Base-by-base conservation (phyloP, 306 rosid species). In the Lotus japonicus region DNA sequence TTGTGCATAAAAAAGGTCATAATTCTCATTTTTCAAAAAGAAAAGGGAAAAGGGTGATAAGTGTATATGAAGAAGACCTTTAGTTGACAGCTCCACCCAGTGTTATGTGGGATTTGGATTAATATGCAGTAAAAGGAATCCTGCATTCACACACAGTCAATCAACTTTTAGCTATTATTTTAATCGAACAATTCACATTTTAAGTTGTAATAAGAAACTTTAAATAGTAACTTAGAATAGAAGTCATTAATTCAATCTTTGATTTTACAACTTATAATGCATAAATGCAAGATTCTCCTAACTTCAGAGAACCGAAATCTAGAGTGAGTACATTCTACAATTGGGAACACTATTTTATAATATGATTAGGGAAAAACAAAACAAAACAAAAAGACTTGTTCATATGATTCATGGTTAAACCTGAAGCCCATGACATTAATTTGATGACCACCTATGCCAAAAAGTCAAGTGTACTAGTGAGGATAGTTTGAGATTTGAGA, bases 381-480 rank as follows among this genome's bases (percentile, higher is more conserved):
- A 49, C 16, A 38, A 51, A 9, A 15, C 16, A 14, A 50, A 39
- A 57, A 51, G 9, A 65, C 26, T 52, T 51, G 58, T 19, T 49
- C 33, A 44, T 5, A 33, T 73, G 4, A 73, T 19, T 15, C 36
- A 42, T 49, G n/a, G 19, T 28, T 18, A 33, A 33, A 60, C 7
- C 13, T 60, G 10, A 14, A 23, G 66, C 54, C 6, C 6, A 52
- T 16, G 43, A 58, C 42, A 26, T 26, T 3, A 26, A 67, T 39
- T 75, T 68, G 70, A 14, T 58, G 16, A 49, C 58, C 33, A 15
- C 43, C 58, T 50, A 31, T 71, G 44, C 55, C 60, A 73, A 21
- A 51, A 66, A 56, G 80, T 68, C 64, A 64, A 63, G 46, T 39
- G 36, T 59, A 61, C n/a, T 10, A 54, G 31, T 49, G 58, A 39